Base-by-base conservation (phyloP, 495 filamentous ascomycete species). In the Lepraria neglecta region DNA sequence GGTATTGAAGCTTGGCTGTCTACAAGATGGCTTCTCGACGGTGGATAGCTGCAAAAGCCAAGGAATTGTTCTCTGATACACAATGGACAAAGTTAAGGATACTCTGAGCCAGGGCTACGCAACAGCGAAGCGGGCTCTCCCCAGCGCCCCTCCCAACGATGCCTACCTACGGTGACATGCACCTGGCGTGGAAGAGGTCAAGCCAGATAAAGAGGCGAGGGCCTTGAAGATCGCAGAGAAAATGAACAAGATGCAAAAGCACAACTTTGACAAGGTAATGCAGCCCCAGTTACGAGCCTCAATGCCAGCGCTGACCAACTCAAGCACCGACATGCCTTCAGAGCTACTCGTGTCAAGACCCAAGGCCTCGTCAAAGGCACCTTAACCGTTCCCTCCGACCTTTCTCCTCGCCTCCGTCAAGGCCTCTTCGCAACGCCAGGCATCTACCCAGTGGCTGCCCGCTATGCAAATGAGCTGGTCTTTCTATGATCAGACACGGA, bases 401-500 rank as follows among this genome's bases (percentile, higher is more conserved):
- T 69, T 17, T 61, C 67, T 6, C n/a, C 56, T 1, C 65, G 63
- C 28, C 67, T 71, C 19, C 58, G 43, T 0, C 67, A 69, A 64
- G 65, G 62, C 28, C 61, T 64, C 33, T 68, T 69, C 24, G 48
- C 59, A 62, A 24, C 58, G 65, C 47, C 58, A 87, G 61, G 80
- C 80, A 65, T 24, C 24, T 24, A 24, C 24, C 2, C 24, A 24
- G 24, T 24, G 24, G 24, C 24, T 24, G 24, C 24, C 24, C 2
- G 24, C 24, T 24, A 24, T 24, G 24, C 24, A 2, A 24, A 24
- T 2, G 24, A 24, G 24, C 24, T 2, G 24, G 24, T 24, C 24
- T 24, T 24, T 24, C 24, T 24, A 24, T 24, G 24, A 24, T 24
- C 24, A 24, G 24, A 24, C 2, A 24, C 24, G 24, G 24, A 24